Evolutionary conservation across 495 filamentous ascomycete genomes (phyloP).

Genomic region (Aspergillus homomorphus): DNA sequence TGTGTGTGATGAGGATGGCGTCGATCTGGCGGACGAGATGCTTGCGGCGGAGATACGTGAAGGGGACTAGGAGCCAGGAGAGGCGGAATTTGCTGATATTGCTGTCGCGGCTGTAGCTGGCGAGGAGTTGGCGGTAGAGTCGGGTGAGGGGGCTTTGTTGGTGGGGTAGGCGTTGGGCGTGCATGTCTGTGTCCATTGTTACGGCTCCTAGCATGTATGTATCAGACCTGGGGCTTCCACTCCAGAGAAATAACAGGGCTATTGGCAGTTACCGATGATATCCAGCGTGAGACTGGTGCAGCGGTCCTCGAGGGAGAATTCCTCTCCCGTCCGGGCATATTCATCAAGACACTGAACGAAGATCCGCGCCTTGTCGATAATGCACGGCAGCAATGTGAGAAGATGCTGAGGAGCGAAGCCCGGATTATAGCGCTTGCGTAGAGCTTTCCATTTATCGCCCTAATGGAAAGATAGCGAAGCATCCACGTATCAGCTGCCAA

Average conservation of each 20-base stretch:
- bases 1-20: background rate
- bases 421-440: conserved; percentile 38
- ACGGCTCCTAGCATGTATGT: conserved; percentile 8
- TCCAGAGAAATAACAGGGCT: no score
- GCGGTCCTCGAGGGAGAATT: conserved; percentile 20
- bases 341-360: conserved; percentile 30
- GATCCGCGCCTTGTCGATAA: conserved; percentile 34
- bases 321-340: conserved; percentile 17
- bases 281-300: conserved; percentile 20
- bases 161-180: background rate
- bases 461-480: background rate
- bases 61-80: background rate
- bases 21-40: background rate
- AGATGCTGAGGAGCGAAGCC: conserved; percentile 40
- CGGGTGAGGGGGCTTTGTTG: conserved; percentile 4
- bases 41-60: background rate
- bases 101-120: conserved; percentile 3
- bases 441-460: conserved; percentile 34
- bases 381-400: conserved; percentile 30
- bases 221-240: no score
- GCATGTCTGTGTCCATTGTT: conserved; percentile 7
- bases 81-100: background rate
- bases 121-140: conserved; percentile 7
- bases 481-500: background rate
- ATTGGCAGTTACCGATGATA: conserved; percentile 35